Percentiles rank a stretch among this genome's conserved stretches.
Conservation (phyloP, 2,329 filamentous ascomycete genomes). For the Diplodia sapinea region DNA sequence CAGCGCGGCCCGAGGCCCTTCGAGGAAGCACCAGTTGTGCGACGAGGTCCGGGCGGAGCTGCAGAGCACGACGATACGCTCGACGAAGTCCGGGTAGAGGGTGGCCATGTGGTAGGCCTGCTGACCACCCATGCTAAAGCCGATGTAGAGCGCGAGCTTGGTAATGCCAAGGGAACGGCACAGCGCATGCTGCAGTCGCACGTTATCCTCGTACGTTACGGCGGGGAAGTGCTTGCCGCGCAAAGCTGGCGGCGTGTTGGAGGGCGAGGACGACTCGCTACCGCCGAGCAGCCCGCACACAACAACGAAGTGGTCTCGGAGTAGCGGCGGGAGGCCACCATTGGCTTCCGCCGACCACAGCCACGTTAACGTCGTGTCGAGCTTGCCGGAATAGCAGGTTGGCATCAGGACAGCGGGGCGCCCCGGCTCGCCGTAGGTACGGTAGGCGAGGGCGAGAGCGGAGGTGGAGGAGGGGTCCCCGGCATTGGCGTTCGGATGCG, state of each 20-base stretch:
- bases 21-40: constrained; percentile 63
- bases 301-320: constrained; percentile 55
- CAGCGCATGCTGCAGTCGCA: constrained; percentile 57
- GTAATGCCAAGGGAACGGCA: constrained; percentile 51
- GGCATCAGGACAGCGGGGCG: constrained; percentile 50
- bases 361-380: constrained; percentile 58
- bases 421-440: constrained; percentile 49
- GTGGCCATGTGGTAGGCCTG: constrained; percentile 61
- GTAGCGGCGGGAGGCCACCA: constrained; percentile 35
- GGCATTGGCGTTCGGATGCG: constrained; percentile 38
- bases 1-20: constrained; percentile 59
- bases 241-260: constrained; percentile 46
- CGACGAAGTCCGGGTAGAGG: constrained; percentile 58
- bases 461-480: constrained; percentile 36
- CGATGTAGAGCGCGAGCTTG: constrained; percentile 56
- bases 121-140: constrained; percentile 64
- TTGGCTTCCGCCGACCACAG: constrained; percentile 49
- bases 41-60: constrained; percentile 57
- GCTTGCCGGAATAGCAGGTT: constrained; percentile 61
- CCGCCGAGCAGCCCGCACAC: constrained; percentile 60
- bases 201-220: constrained; percentile 58
- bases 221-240: constrained; percentile 49
- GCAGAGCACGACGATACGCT: constrained; percentile 52
- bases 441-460: constrained; percentile 49
- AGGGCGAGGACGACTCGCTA: constrained; percentile 61